A percentile compares a stretch with the other conserved stretches of the same genome.
phyloP scores from a whole-genome alignment of 495 filamentous ascomycete species.

The Xylaria sp. region DNA sequence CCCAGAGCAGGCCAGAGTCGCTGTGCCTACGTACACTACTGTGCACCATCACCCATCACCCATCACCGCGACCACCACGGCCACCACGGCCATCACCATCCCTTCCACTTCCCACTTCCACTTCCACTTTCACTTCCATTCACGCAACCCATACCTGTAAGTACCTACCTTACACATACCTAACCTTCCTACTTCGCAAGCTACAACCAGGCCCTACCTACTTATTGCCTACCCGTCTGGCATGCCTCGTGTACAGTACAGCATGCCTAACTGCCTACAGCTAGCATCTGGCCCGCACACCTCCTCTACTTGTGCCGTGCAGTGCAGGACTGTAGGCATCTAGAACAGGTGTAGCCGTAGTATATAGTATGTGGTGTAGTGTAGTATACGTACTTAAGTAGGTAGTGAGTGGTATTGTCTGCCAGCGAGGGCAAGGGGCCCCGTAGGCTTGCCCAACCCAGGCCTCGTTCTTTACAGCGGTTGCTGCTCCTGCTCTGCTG shows the following conservation, averaged over 20 bases:
- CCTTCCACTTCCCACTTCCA: background rate
- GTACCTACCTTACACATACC: no score
- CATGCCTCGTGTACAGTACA: background rate
- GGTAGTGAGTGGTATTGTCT: background rate
- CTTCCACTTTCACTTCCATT: background rate
- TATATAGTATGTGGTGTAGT: no score
- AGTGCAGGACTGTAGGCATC: slow-evolving; percentile 2
- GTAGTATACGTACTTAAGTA: no score
- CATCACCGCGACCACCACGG: background rate
- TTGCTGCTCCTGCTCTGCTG: slow-evolving; percentile 34
- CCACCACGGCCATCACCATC: background rate
- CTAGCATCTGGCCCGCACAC: background rate
- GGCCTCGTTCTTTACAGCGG: background rate
- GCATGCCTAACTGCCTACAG: slow-evolving; percentile 11
- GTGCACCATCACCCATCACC: no score
- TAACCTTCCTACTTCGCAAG: background rate
- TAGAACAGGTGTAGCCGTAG: slow-evolving; percentile 12
- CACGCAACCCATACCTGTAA: background rate
- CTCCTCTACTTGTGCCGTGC: background rate
- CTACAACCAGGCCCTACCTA: background rate
- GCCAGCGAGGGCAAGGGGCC: slow-evolving; percentile 10
- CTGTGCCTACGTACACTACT: slow-evolving; percentile 11
- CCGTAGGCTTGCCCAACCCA: slow-evolving; percentile 15
- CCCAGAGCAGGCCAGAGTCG: background rate
- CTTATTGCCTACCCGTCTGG: background rate